Base-by-base conservation (phyloP, 2,329 filamentous ascomycete genomes). In the Aureobasidium uvarum region DNA sequence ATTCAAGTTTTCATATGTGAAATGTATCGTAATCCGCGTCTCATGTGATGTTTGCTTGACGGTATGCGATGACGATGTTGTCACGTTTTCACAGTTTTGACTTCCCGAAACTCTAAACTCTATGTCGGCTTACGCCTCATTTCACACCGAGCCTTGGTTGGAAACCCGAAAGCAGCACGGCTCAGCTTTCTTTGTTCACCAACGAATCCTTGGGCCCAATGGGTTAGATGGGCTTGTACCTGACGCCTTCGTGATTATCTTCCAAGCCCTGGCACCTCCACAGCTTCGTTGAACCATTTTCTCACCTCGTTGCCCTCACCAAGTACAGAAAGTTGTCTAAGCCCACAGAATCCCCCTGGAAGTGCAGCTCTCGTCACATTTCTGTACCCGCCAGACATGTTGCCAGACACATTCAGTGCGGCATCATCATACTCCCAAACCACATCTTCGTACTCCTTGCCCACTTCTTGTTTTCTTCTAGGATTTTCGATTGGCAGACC, bases 401-500 rank as follows among this genome's bases (percentile, higher is more conserved):
- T 50, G 38, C 64, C 65, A 50, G 50, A 62, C 62, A 66, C 65
- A 36, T 72, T 72, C 41, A 71, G 71, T 48, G 73, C 75, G 25
- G 74, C 71, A 23, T 77, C 69, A 59, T 77, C 74, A 65, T 77
- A 76, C 43, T 79, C 72, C 84, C 84, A 87, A 6, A 84, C 74
- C 62, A 78, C 78, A 69, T 86, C 83, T 8, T 71, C 74, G 25
- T 86, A 82, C 0, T 73, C 67, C 62, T 87, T 77, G 18, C 87
- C 89, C 51, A 85, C 81, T 62, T 80, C 75, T 67, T 90, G 86
- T 1, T 77, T 75, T 3, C 87, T 81, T 23, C 89, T 82, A 11
- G 84, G 82, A 70, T 91, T 90, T 66, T 78, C 79, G 38, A 80
- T 80, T 1, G 88, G 88, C 62, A 89, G 77, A 5, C 81, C 79